A percentile compares a stretch with the other conserved stretches of the same genome.
These are phyloP conservation scores for Candida oleophila DNA, from an alignment of 805 yeast species.

Conservation along the genomic window DNA sequence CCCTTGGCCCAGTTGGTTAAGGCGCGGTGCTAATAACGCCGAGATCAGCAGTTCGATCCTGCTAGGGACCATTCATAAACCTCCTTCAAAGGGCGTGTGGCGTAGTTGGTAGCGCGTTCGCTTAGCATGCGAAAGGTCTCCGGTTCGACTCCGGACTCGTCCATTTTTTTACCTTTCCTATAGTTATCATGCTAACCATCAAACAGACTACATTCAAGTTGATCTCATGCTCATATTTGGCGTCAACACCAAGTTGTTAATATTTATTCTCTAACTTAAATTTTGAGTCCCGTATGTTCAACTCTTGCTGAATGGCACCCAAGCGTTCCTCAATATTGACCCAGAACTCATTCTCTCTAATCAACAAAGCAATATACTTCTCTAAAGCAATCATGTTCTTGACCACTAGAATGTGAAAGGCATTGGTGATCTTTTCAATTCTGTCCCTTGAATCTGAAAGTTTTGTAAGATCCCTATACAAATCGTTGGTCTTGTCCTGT, in stretches of 20 bases:
- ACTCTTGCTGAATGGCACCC: neutral
- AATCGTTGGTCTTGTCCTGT: constrained; percentile 18
- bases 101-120: constrained; percentile 52
- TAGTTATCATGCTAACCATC: neutral
- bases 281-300: neutral
- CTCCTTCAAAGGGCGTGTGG: constrained; percentile 38
- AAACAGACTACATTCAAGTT: no score
- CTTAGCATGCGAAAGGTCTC: constrained; percentile 51
- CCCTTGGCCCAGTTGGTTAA: constrained; percentile 57
- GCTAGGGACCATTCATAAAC: constrained; percentile 73
- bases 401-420: constrained; percentile 21
- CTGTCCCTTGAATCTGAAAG: constrained; percentile 8
- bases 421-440: constrained; percentile 14
- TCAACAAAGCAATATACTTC: constrained; percentile 19
- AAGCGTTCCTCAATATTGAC: constrained; percentile 17
- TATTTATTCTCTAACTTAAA: constrained; percentile 1
- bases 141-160: constrained; percentile 46
- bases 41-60: constrained; percentile 86
- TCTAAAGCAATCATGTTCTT: constrained; percentile 32
- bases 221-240: no score
- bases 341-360: constrained; percentile 29
- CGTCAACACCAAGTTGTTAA: neutral
- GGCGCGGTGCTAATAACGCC: constrained; percentile 57
- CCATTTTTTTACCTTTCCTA: constrained; percentile 23
- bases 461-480: constrained; percentile 9